Percentiles rank a stretch among this genome's conserved stretches.
These are phyloP conservation scores for Aspergillus saccharolyticus DNA, from an alignment of 495 filamentous ascomycete species.

Conservation along the genomic window DNA sequence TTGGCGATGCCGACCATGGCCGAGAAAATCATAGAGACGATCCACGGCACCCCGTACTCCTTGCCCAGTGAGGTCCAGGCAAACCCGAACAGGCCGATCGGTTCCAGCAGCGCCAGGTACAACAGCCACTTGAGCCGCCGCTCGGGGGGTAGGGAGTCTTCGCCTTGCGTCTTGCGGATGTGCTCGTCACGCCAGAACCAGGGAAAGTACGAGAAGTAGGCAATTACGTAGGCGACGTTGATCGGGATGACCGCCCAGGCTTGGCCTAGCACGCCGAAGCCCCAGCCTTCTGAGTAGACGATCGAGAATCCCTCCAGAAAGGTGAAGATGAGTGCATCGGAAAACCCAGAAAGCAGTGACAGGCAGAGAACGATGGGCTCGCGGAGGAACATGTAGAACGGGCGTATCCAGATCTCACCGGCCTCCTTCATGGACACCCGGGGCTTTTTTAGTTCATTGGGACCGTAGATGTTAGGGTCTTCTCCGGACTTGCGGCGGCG, in stretches of 20 bases:
- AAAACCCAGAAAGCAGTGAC: slow-evolving; percentile 67
- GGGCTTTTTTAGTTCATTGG: slow-evolving; percentile 51
- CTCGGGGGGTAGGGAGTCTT: slow-evolving; percentile 23
- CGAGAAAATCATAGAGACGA: slow-evolving; percentile 55
- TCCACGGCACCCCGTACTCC: slow-evolving; percentile 49
- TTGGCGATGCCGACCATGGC: slow-evolving; percentile 59
- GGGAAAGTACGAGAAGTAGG: slow-evolving; percentile 61
- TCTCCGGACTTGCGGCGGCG: slow-evolving; percentile 53
- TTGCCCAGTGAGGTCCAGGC: slow-evolving; percentile 58
- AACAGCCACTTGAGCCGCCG: slow-evolving; percentile 43
- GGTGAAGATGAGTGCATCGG: slow-evolving; percentile 74
- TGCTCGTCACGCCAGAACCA: slow-evolving; percentile 48
- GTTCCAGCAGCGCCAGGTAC: slow-evolving; percentile 54
- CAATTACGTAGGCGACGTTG: slow-evolving; percentile 58
- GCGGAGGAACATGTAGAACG: slow-evolving; percentile 68
- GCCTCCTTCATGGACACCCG: slow-evolving; percentile 53
- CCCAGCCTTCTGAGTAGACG: slow-evolving; percentile 59
- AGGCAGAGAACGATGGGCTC: slow-evolving; percentile 70
- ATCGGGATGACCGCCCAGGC: slow-evolving; percentile 57
- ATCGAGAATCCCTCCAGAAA: slow-evolving; percentile 62
- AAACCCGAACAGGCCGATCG: slow-evolving; percentile 63
- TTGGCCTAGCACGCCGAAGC: slow-evolving; percentile 49
- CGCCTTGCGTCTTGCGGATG: slow-evolving; percentile 34
- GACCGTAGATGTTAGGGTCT: slow-evolving; percentile 54
- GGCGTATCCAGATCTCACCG: slow-evolving; percentile 57